Evolutionary conservation across 2,329 filamentous ascomycete genomes (phyloP).

Genomic region (Elsinoe arachidis): DNA sequence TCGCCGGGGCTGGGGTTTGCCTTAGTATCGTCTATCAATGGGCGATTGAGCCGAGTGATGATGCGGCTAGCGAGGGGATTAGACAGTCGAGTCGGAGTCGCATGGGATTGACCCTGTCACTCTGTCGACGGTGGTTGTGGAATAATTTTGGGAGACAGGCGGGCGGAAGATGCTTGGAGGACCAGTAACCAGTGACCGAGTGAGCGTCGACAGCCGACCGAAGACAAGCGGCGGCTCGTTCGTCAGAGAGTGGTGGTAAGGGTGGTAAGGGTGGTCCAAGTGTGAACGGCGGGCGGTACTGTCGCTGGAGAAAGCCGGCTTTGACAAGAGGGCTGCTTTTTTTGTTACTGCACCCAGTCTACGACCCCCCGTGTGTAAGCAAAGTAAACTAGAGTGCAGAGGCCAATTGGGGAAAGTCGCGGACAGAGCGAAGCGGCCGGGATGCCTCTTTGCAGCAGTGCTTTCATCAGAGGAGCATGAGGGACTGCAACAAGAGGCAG

Average conservation of each 20-base stretch:
- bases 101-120: background rate
- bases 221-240: background rate
- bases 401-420: background rate
- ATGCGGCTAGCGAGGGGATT: slow-evolving; percentile 7
- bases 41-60: background rate
- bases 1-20: background rate
- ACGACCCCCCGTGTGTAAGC: background rate
- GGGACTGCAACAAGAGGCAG: too few relatives aligned
- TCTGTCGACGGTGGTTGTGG: background rate
- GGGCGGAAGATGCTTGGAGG: background rate
- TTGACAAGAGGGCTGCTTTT: slow-evolving; percentile 2
- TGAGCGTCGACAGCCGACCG: background rate
- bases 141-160: background rate
- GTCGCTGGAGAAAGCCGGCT: slow-evolving; percentile 6
- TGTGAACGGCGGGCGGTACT: slow-evolving; percentile 1
- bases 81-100: background rate
- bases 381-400: background rate
- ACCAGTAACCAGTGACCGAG: background rate
- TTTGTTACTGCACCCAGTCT: background rate
- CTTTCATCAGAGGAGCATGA: too few relatives aligned
- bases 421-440: background rate
- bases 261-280: slow-evolving; percentile 6
- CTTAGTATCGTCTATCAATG: background rate
- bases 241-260: background rate
- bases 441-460: background rate